phyloP scores from a whole-genome alignment of 2,329 filamentous ascomycete genomes.

The Knufia fluminis region DNA sequence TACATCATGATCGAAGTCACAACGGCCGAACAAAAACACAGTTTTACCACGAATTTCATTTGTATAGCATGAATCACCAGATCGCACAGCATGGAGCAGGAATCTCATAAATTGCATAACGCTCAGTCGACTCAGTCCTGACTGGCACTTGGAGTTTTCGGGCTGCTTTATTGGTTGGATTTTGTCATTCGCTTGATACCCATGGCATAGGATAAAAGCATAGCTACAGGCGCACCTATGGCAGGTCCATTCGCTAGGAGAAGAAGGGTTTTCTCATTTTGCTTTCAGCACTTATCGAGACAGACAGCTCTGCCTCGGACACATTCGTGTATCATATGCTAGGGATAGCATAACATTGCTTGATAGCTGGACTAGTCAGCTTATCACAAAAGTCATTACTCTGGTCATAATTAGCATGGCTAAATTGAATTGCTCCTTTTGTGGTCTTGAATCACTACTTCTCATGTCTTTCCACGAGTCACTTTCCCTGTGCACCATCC shows the following conservation, averaged over 20 bases:
- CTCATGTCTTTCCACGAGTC: too few relatives aligned
- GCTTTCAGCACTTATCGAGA: not conserved
- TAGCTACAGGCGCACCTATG: not conserved
- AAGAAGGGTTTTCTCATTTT: not conserved
- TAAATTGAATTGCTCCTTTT: not conserved
- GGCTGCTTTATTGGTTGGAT: not conserved
- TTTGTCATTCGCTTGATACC: slow-evolving; percentile 9
- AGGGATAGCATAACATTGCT: not conserved
- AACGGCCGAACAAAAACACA: not conserved
- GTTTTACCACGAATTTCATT: slow-evolving; percentile 4
- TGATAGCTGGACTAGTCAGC: not conserved
- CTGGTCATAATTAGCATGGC: not conserved
- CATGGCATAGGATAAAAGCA: not conserved
- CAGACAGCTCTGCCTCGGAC: slow-evolving; percentile 1
- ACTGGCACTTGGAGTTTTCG: not conserved
- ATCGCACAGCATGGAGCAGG: not conserved
- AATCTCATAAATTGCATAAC: not conserved
- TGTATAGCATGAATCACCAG: slow-evolving; percentile 7
- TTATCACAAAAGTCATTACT: not conserved
- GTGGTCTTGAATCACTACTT: not conserved
- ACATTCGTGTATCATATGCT: not conserved
- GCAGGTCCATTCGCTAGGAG: slow-evolving; percentile 6
- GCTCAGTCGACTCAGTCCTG: not conserved
- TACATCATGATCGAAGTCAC: not conserved
- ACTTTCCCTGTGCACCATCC: too few relatives aligned